Evolutionary conservation across 352 stramenopile species (phyloP).

Genomic region (Discostella stelligera): DNA sequence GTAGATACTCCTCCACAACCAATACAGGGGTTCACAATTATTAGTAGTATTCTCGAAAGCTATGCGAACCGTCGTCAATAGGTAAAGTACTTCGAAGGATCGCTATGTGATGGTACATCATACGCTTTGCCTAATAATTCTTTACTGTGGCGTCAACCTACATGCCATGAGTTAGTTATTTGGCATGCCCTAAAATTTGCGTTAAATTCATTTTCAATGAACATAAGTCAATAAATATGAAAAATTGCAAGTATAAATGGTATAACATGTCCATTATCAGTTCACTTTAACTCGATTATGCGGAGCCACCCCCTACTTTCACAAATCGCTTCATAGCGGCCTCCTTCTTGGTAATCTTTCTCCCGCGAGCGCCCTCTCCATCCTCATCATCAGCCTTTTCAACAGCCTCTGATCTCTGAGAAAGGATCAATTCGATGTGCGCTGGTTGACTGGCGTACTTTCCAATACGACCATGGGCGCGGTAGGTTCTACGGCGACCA

Average conservation of each 20-base stretch:
- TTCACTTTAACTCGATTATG: constrained; percentile 25
- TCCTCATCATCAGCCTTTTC: constrained; percentile 87
- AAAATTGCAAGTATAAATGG: background rate
- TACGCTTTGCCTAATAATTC: too few species aligned
- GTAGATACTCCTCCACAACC: too few species aligned
- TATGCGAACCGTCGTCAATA: too few species aligned
- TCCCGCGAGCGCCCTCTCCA: constrained; percentile 80
- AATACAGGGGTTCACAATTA: too few species aligned
- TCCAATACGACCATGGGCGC: constrained; percentile 94
- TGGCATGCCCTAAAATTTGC: background rate
- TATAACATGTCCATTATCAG: constrained; percentile 33
- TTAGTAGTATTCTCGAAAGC: too few species aligned
- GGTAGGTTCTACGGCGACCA: constrained; percentile 98
- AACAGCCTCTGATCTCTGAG: constrained; percentile 90
- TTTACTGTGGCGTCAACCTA: too few species aligned
- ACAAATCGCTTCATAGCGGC: constrained; percentile 78
- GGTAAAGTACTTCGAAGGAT: too few species aligned
- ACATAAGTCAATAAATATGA: background rate
- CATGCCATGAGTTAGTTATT: too few species aligned
- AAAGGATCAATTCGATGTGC: constrained; percentile 99
- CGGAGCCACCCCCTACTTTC: constrained; percentile 71
- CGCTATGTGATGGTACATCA: too few species aligned
- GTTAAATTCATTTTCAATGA: background rate
- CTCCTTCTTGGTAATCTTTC: constrained; percentile 82
- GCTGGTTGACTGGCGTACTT: constrained; percentile 98